These are phyloP conservation scores for Candida adriatica DNA, from an alignment of 805 yeast species.

Conservation along the genomic window DNA sequence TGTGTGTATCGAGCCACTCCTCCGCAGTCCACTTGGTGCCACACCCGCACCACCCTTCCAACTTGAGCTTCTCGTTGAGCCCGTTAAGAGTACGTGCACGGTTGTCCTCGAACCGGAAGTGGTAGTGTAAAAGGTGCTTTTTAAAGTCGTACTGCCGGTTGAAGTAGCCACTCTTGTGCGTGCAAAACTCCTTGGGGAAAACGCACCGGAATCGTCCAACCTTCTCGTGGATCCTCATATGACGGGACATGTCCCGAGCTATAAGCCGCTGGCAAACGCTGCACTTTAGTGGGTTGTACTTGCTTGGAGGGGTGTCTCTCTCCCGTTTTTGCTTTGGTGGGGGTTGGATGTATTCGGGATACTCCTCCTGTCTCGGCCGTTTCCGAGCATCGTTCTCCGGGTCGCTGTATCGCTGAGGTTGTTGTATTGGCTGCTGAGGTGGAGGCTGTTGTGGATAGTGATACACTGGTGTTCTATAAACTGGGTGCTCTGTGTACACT, in stretches of 20 bases:
- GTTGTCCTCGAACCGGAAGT: conserved; percentile 45
- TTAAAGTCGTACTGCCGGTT: conserved; percentile 65
- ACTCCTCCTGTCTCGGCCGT: no score
- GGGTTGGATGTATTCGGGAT: no score
- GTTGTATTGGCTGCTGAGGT: no score
- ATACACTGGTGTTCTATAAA: no score
- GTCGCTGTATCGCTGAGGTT: no score
- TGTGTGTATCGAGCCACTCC: conserved; percentile 52
- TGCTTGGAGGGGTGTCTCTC: no score
- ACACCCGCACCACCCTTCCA: conserved; percentile 49
- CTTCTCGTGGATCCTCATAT: conserved; percentile 53
- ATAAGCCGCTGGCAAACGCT: conserved; percentile 46
- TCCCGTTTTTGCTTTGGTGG: no score
- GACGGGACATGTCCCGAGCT: conserved; percentile 55
- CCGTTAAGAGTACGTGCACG: conserved; percentile 33
- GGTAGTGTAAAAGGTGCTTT: conserved; percentile 56
- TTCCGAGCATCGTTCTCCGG: no score
- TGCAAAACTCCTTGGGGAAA: conserved; percentile 47
- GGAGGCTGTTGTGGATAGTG: no score
- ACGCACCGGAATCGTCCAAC: conserved; percentile 52
- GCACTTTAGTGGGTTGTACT: no score
- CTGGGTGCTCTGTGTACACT: no score
- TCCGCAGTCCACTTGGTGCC: conserved; percentile 41
- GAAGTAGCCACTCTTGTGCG: conserved; percentile 54
- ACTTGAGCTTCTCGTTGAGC: conserved; percentile 43